A percentile compares a stretch with the other conserved stretches of the same genome.
phyloP scores from a whole-genome alignment of 2,329 filamentous ascomycete species.

The Decorospora gaudefroyi region DNA sequence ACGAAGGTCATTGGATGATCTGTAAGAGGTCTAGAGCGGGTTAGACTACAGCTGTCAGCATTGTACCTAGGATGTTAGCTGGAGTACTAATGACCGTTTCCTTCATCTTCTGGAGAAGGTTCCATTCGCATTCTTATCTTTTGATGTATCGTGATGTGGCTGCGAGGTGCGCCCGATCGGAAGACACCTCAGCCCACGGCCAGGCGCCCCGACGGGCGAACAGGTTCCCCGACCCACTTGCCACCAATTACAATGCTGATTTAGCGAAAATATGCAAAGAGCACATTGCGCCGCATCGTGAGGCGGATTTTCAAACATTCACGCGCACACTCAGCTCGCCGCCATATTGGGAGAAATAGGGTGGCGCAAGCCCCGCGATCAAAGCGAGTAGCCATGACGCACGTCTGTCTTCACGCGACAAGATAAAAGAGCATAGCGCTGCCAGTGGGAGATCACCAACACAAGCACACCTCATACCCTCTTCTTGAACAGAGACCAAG shows the following conservation, averaged over 20 bases:
- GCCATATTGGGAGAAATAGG: not conserved
- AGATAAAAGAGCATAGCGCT: conserved; percentile 5
- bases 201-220: not conserved
- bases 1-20: not conserved
- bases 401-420: conserved; percentile 2
- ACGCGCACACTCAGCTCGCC: too few relatives aligned
- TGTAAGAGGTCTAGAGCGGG: not conserved
- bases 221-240: not conserved
- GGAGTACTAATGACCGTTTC: not conserved
- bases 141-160: not conserved
- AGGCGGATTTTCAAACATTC: too few relatives aligned
- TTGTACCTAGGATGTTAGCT: not conserved
- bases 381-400: conserved; percentile 10
- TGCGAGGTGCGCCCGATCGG: not conserved
- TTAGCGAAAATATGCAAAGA: too few relatives aligned
- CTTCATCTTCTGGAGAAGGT: not conserved
- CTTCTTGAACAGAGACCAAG: too few relatives aligned
- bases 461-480: too few relatives aligned
- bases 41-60: conserved; percentile 1
- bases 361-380: conserved; percentile 9
- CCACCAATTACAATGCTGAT: not conserved
- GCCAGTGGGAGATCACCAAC: too few relatives aligned
- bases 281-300: too few relatives aligned
- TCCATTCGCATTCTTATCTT: not conserved
- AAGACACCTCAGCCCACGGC: not conserved